phyloP scores from a whole-genome alignment of 1,139 yeast genomes.

The Nakaseomyces kungkrabaensis region DNA sequence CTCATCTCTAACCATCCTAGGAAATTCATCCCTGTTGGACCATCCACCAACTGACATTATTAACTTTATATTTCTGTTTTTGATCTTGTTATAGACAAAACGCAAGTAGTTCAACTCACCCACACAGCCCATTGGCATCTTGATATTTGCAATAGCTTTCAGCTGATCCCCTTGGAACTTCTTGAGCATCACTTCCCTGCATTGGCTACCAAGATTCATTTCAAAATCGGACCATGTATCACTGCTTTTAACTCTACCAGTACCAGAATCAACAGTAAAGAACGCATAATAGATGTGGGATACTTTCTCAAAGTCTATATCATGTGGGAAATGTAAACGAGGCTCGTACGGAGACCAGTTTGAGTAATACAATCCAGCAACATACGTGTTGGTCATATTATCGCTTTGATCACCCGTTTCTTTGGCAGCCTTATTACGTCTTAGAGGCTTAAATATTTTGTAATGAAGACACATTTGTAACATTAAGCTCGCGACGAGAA shows the following conservation, averaged over 20 bases:
- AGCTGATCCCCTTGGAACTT: not conserved
- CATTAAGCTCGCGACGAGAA: conserved; percentile 1
- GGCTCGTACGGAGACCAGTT: conserved; percentile 68
- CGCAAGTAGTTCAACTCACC: conserved; percentile 49
- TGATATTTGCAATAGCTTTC: conserved; percentile 2
- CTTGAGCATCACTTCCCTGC: not conserved
- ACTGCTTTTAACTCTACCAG: conserved; percentile 46
- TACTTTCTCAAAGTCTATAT: conserved; percentile 46
- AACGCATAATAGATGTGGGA: conserved; percentile 77
- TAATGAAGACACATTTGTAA: conserved; percentile 12
- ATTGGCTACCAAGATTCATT: conserved; percentile 26
- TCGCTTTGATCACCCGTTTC: conserved; percentile 7
- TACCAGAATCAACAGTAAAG: conserved; percentile 42
- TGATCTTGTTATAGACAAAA: conserved; percentile 10
- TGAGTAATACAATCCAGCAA: conserved; percentile 37
- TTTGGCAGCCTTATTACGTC: not conserved
- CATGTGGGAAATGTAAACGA: conserved; percentile 52
- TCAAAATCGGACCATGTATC: conserved; percentile 66
- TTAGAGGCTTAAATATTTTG: conserved; percentile 8
- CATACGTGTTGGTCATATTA: conserved; percentile 6
- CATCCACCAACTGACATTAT: conserved; percentile 85
- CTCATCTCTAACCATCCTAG: conserved; percentile 34
- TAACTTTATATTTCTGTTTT: conserved; percentile 43
- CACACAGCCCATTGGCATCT: conserved; percentile 39
- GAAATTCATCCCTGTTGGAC: conserved; percentile 52